Evolutionary conservation across 2,329 filamentous ascomycete genomes (phyloP), one percentile per base, ranked within the genome.

Genomic region (Cercospora sp.): DNA sequence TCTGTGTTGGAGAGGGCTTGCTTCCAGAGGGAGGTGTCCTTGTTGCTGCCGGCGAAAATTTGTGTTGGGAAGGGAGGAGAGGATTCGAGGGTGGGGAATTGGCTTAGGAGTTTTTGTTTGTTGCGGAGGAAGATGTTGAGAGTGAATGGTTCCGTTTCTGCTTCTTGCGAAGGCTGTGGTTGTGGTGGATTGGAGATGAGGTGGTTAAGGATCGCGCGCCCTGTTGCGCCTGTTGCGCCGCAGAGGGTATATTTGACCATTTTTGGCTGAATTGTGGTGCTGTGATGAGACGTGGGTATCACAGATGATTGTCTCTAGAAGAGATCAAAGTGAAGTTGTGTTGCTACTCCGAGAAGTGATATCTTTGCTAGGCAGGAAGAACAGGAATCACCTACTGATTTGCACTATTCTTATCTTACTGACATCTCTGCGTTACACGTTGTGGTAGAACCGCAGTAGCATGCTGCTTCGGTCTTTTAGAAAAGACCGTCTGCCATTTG

Each of bases 71-170:
- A 58, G 10, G 20, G 13, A 26, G 51, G 51, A n/a, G 53, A 36
- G 48, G 53, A 16, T 33, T 64, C 51, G 18, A 57, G 30, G 31
- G 23, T n/a, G 20, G 51, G 62, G 7, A 45, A 57, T 58, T 58
- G 48, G 12, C n/a, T 51, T 13, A 57, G 48, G 31, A 64, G 31
- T 16, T 64, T 64, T 26, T 57, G 4, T 28, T 57, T 57, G 33
- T 57, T 57, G 48, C 62, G 62, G 9, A 64, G 31, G 51, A 64
- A 39, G 20, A 64, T 58, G 20, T 64, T 64, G 30, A 64, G 48
- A n/a, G 60, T 28, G 48, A 53, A 62, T 16, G n/a, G 55, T 31
- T n/a, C n/a, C n/a, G n/a, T n/a, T n/a, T n/a, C n/a, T n/a, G n/a
- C n/a, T n/a, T n/a, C n/a, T n/a, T n/a, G n/a, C n/a, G n/a, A n/a